These are phyloP conservation scores for Magnusiomyces sp. DNA, from an alignment of 1,139 yeast species.

Conservation along the genomic window DNA sequence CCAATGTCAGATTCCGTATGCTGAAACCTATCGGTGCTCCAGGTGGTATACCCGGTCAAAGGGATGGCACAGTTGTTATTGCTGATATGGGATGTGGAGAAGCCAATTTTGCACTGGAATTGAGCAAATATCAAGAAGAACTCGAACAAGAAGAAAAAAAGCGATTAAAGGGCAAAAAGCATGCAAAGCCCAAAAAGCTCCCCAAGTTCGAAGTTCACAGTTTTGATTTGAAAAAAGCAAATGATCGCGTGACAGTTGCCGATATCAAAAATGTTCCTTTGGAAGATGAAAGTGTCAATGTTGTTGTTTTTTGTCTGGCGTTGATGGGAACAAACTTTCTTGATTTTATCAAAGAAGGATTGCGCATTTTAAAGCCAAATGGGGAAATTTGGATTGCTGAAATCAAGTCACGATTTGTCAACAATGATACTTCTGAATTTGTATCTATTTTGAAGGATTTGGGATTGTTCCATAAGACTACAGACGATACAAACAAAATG, in stretches of 20 bases:
- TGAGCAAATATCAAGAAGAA: slow-evolving; percentile 4
- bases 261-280: slow-evolving; percentile 89
- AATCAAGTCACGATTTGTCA: slow-evolving; percentile 84
- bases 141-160: slow-evolving; percentile 20
- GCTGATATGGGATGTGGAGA: slow-evolving; percentile 99
- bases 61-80: slow-evolving; percentile 49
- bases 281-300: slow-evolving; percentile 63
- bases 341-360: slow-evolving; percentile 85
- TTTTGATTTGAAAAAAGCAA: slow-evolving; percentile 81
- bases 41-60: slow-evolving; percentile 70
- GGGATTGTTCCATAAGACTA: slow-evolving; percentile 82
- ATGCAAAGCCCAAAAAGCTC: slow-evolving; percentile 29
- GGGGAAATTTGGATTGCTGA: slow-evolving; percentile 98
- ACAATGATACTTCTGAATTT: slow-evolving; percentile 52
- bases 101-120: slow-evolving; percentile 69
- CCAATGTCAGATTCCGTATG: slow-evolving; percentile 55
- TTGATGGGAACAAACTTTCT: slow-evolving; percentile 95
- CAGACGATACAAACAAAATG: slow-evolving; percentile 88
- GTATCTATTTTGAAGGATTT: slow-evolving; percentile 63
- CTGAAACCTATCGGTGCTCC: slow-evolving; percentile 78
- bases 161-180: slow-evolving; percentile 31
- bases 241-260: slow-evolving; percentile 86
- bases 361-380: slow-evolving; percentile 74
- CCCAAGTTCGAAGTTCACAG: slow-evolving; percentile 59
- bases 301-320: slow-evolving; percentile 86